phyloP scores from a whole-genome alignment of 2,329 filamentous ascomycete species.

The Dothistroma pini region DNA sequence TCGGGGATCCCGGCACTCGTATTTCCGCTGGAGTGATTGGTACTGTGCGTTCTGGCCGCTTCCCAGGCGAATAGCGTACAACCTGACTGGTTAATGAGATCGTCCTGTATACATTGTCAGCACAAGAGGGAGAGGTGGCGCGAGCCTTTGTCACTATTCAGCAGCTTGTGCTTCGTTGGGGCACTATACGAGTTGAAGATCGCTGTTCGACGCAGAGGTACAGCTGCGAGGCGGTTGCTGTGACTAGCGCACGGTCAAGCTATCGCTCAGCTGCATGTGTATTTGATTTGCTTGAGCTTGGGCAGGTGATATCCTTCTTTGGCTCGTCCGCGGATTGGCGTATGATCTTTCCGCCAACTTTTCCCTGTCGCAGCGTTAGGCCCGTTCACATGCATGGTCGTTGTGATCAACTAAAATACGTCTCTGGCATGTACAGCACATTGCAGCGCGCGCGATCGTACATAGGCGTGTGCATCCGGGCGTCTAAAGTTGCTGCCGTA shows the following conservation, averaged over 20 bases:
- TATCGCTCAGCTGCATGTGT: neutral
- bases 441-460: neutral
- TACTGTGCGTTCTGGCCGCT: no score
- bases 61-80: neutral
- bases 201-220: no score
- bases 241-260: neutral
- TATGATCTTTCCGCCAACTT: neutral
- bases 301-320: neutral
- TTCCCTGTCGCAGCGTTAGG: no score
- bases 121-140: neutral
- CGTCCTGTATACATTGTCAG: neutral
- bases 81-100: neutral
- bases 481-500: neutral
- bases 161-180: no score
- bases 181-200: no score
- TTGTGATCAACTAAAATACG: no score
- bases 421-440: neutral
- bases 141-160: no score
- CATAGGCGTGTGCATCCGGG: neutral
- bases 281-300: neutral
- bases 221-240: no score
- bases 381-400: no score
- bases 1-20: no score
- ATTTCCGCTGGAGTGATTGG: no score
- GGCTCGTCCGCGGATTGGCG: neutral